These are phyloP conservation scores for Patellifolia procumbens DNA, from an alignment of 179 eudicot genomes.

Conservation along the genomic window DNA sequence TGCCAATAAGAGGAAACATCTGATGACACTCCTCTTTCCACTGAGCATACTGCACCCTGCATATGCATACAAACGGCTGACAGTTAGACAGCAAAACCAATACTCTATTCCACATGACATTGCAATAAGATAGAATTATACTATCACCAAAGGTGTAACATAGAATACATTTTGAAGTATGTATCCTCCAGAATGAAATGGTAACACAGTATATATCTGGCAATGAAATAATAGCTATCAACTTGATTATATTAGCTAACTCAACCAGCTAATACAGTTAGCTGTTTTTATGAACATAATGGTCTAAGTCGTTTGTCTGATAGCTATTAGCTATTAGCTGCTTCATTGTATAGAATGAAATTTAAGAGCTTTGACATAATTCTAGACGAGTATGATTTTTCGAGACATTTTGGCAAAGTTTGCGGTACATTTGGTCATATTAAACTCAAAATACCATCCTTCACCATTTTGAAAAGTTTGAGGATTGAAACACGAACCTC, in stretches of 20 bases:
- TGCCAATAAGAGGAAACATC: constrained; percentile 87
- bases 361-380: background rate
- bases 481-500: background rate
- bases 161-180: background rate
- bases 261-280: background rate
- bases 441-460: background rate
- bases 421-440: background rate
- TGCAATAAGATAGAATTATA: background rate
- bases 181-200: background rate
- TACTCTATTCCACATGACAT: background rate
- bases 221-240: too few relatives aligned
- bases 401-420: background rate
- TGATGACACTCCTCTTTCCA: constrained; percentile 78
- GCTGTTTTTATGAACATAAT: background rate
- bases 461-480: background rate
- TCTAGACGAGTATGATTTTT: background rate
- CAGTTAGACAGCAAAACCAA: background rate
- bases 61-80: constrained; percentile 15
- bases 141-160: background rate
- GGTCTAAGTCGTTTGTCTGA: background rate
- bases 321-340: background rate
- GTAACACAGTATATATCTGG: background rate
- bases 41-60: constrained; percentile 67
- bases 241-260: background rate
- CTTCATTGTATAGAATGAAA: background rate